These are phyloP conservation scores for Wallacemonas collosoma DNA, from an alignment of 208 protist species.

Conservation along the genomic window DNA sequence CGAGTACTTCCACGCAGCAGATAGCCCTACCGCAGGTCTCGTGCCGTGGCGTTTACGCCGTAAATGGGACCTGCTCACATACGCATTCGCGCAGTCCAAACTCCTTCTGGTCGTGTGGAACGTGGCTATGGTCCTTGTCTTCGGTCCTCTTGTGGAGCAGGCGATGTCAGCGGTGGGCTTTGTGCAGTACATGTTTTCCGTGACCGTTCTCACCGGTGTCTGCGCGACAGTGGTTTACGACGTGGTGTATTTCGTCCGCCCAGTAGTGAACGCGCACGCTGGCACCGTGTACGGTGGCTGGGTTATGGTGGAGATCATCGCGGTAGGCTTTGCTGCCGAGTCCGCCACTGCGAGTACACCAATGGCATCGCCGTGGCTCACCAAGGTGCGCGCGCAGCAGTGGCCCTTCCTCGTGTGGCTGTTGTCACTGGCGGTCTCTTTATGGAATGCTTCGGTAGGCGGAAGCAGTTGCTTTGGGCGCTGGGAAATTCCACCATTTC, in stretches of 20 bases:
- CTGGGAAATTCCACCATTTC: not conserved
- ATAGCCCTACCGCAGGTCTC: not conserved
- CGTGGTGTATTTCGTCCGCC: not conserved
- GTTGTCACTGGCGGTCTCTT: not conserved
- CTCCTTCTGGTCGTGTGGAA: not conserved
- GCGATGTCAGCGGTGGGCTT: not conserved
- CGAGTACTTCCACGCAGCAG: too few species aligned
- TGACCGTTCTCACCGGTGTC: conserved; percentile 6
- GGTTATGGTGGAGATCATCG: conserved; percentile 34
- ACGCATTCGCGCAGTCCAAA: not conserved
- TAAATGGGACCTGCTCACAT: conserved; percentile 16
- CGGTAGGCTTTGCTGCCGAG: conserved; percentile 9
- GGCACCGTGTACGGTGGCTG: conserved; percentile 28
- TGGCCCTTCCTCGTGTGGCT: conserved; percentile 11
- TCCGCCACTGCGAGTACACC: not conserved
- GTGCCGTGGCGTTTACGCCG: not conserved
- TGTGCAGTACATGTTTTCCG: conserved; percentile 6
- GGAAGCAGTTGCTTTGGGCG: not conserved
- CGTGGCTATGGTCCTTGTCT: not conserved
- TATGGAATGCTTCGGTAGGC: not conserved
- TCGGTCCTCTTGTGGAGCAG: conserved; percentile 5
- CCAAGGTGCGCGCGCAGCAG: conserved; percentile 5
- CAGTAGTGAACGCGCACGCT: too few species aligned
- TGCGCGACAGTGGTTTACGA: not conserved
- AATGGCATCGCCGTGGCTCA: not conserved